phyloP scores from a whole-genome alignment of 129 eudicot species.

The Tagetes patula region DNA sequence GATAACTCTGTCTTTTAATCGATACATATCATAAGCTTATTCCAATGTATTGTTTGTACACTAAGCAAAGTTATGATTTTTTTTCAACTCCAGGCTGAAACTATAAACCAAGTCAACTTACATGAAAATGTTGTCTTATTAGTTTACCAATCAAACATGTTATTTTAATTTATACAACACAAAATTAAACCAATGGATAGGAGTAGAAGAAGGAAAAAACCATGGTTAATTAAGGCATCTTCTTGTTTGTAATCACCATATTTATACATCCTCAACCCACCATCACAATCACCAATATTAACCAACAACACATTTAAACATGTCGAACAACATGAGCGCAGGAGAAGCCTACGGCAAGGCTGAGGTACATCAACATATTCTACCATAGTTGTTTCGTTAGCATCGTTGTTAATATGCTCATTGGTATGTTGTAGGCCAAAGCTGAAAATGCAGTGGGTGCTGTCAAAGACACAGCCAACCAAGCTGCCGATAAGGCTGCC shows the following conservation, averaged over 20 bases:
- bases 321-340: slow-evolving; percentile 32
- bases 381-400: neutral
- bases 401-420: neutral
- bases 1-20: no score
- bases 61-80: no score
- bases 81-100: no score
- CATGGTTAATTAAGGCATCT: neutral
- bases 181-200: slow-evolving; percentile 13
- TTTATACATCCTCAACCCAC: slow-evolving; percentile 10
- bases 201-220: slow-evolving; percentile 22
- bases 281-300: neutral
- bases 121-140: neutral
- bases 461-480: slow-evolving; percentile 46
- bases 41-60: no score
- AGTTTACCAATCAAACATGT: neutral
- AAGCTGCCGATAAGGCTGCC: slow-evolving; percentile 57
- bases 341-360: slow-evolving; percentile 41
- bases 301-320: slow-evolving; percentile 6
- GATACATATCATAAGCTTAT: no score
- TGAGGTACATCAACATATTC: slow-evolving; percentile 25
- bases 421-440: slow-evolving; percentile 36
- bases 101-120: neutral
- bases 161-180: neutral
- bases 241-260: neutral
- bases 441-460: slow-evolving; percentile 47